phyloP scores from a whole-genome alignment of 2,329 filamentous ascomycete genomes.

The Xylariaceae sp. region DNA sequence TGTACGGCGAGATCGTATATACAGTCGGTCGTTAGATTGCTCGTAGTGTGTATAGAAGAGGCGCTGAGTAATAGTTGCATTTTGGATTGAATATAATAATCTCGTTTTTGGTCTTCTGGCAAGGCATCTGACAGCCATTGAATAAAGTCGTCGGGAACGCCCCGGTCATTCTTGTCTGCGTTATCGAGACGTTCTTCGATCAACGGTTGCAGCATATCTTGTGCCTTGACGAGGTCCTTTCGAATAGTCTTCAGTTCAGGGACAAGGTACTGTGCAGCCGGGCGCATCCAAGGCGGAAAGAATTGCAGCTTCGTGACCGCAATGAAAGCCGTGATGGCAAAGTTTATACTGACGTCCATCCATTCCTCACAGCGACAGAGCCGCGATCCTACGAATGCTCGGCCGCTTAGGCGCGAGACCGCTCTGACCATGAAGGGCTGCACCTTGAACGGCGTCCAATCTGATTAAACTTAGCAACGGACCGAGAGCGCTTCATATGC shows the following conservation, averaged over 20 bases:
- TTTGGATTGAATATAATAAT: conserved; percentile 38
- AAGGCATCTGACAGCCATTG: conserved; percentile 45
- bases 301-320: conserved; percentile 50
- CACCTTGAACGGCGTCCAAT: conserved; percentile 55
- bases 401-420: conserved; percentile 52
- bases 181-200: conserved; percentile 45
- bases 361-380: conserved; percentile 53
- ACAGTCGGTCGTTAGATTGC: conserved; percentile 44
- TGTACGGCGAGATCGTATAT: conserved; percentile 51
- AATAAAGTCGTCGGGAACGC: conserved; percentile 46
- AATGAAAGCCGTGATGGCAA: conserved; percentile 48
- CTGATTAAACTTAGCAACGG: conserved; percentile 29
- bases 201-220: conserved; percentile 43
- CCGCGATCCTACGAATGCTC: conserved; percentile 50
- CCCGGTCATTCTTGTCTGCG: conserved; percentile 36
- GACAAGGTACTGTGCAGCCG: conserved; percentile 45
- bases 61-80: conserved; percentile 44
- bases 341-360: conserved; percentile 52
- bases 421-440: conserved; percentile 51
- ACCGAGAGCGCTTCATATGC: conserved; percentile 5
- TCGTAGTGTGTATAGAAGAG: conserved; percentile 52
- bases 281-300: conserved; percentile 49
- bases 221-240: conserved; percentile 41
- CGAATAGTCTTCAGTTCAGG: conserved; percentile 45
- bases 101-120: conserved; percentile 34